Evolutionary conservation across 345 rosid species (phyloP), one percentile per base, ranked within the genome.

Genomic region (Chamaenerion angustifolium): DNA sequence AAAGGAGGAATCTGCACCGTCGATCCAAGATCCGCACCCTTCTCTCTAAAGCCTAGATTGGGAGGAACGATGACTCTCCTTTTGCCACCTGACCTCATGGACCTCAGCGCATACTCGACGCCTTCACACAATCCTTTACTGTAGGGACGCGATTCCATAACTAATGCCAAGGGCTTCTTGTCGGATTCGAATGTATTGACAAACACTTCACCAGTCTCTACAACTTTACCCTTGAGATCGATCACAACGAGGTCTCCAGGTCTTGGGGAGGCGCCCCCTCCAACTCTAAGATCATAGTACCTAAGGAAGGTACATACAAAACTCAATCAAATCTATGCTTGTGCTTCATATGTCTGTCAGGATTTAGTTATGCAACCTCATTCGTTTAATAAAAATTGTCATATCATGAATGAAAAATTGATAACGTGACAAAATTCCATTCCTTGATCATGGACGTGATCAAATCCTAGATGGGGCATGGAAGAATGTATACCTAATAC

Each of bases 11-110:
- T 78, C 68, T 68, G 92, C n/a, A 58, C 12, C 47, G 73, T 86
- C 3, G 75, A 43, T 16, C 85, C 94, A 4, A 90, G 61, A 47
- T 83, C 92, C 7, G 82, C 70, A 16, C 93, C 96, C 3, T 75
- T 61, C 52, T 80, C 89, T 61, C 94, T 81, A 57, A 79, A 90
- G 41, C 87, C 98, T 44, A 86, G 65, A 35, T 48, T 68, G 8
- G 89, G 66, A 67, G 92, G 98, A 54, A 86, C 64, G 16, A 78
- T 74, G 6, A 83, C 81, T 74, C 81, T 81, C 42, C 94, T 74
- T 68, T 74, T 86, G 43, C 94, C 98, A 45, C 98, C 95, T 0
- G 78, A 86, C 63, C 75, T 90, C 89, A 83, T 90, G 15, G 83
- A 75, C 65, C 82, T 78, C 67, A 90, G 42, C 13, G 68, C 71